Evolutionary conservation across 73 alveolate species (phyloP), one percentile per base, ranked within the genome.

Genomic region (Uronychia setigera): DNA sequence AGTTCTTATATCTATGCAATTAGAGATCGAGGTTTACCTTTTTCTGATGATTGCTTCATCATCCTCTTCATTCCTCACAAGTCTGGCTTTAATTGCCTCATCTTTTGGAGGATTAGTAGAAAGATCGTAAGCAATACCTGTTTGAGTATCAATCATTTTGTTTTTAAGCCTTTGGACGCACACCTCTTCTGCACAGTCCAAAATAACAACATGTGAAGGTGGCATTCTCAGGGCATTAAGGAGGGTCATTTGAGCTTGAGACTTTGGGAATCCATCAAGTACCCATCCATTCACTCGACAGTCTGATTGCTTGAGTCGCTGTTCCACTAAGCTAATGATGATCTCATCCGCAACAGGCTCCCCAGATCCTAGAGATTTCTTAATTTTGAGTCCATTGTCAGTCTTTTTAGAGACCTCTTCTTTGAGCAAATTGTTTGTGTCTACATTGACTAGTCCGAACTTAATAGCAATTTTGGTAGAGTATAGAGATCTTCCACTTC

Each of bases 181-280:
- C 5, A 83, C 88, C 14, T 82, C 83, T 11, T 74, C 67, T 26
- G 34, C 60, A 33, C 84, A 60, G 67, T 96, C 98, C 32, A 96
- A 80, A 57, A 93, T 80, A 58, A 90, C 84, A 11, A 96, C 97
- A 35, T 90, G 85, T 25, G 99, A 87, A 11, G 99, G 98, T 1
- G 82, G 31, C 27, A 93, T 79, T 31, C 92, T 92, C 60, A 96
- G 83, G 30, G 93, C 89, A 82, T 91, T 90, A 58, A 97, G 92
- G 11, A 91, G 93, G 60, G 87, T 91, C 29, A 97, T 87, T 32
- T 97, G 97, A 0, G 74, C 89, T 59, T 87, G 85, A 32, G 99
- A 86, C 79, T 88, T 88, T 19, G 99, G 99, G 93, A 91, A 96
- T 27, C 99, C 99, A 74, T 96, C 98, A 29, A 97, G 80, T 0